These are phyloP conservation scores for Candida pseudoviswanathii DNA, from an alignment of 1,139 yeast genomes.

Conservation along the genomic window DNA sequence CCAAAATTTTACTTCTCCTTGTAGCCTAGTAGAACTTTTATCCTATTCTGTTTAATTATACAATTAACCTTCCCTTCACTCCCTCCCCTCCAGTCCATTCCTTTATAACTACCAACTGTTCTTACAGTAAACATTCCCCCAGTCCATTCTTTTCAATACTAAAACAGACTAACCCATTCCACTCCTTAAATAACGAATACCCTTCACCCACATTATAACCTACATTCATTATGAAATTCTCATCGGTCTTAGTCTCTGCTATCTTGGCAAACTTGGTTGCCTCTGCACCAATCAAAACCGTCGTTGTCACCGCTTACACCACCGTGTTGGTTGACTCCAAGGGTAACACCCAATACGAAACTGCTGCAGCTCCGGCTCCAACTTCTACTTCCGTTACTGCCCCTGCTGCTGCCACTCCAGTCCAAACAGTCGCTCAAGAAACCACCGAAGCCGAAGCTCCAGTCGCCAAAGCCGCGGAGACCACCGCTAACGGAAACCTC, in stretches of 20 bases:
- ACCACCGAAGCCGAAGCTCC: conserved; percentile 15
- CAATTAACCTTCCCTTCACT: too few relatives aligned
- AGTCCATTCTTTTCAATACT: neutral
- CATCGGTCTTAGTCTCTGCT: conserved; percentile 15
- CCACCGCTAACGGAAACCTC: conserved; percentile 17
- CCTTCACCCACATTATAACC: neutral
- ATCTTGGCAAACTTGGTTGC: conserved; percentile 15
- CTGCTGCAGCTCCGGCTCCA: conserved; percentile 11
- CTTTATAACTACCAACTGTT: neutral
- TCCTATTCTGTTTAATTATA: conserved; percentile 1
- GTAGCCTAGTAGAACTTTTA: neutral
- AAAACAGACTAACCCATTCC: neutral
- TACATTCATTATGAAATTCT: conserved; percentile 18
- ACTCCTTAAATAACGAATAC: neutral
- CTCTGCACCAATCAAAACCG: conserved; percentile 28
- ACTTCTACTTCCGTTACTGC: conserved; percentile 16
- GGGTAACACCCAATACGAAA: conserved; percentile 13
- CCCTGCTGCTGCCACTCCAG: conserved; percentile 17
- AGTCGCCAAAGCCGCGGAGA: conserved; percentile 15
- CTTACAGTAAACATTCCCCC: neutral
- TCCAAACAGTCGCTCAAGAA: conserved; percentile 14
- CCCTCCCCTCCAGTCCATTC: neutral
- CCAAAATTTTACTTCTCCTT: neutral
- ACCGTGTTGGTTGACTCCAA: conserved; percentile 19
- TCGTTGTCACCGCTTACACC: conserved; percentile 18